These are phyloP conservation scores for Nigrospora oryzae DNA, from an alignment of 2,329 filamentous ascomycete genomes.

Conservation along the genomic window DNA sequence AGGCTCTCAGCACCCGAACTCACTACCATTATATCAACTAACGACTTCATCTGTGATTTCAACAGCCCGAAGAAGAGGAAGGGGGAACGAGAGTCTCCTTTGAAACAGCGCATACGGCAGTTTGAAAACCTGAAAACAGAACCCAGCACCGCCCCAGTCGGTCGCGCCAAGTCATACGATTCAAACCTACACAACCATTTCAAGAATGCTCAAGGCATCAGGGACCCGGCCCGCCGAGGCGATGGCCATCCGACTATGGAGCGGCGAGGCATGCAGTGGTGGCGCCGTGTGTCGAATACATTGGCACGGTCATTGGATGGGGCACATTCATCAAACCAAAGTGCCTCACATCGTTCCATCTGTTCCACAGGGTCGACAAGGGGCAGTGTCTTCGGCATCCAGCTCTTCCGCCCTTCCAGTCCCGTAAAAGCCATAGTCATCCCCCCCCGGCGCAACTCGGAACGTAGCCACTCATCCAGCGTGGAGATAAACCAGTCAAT, in stretches of 20 bases:
- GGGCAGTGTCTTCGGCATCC: constrained; percentile 13
- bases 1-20: constrained; percentile 14
- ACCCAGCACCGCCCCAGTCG: background rate
- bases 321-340: constrained; percentile 1
- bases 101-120: constrained; percentile 17
- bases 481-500: constrained; percentile 6
- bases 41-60: constrained; percentile 20
- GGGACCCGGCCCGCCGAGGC: too few relatives aligned
- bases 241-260: too few relatives aligned
- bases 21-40: constrained; percentile 17
- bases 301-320: constrained; percentile 13
- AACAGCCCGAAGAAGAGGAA: constrained; percentile 2
- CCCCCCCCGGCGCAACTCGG: background rate
- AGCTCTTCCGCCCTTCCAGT: constrained; percentile 9
- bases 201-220: background rate
- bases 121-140: constrained; percentile 15
- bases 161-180: constrained; percentile 5
- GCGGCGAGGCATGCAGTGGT: constrained; percentile 12
- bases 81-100: constrained; percentile 11
- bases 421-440: constrained; percentile 6
- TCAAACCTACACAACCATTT: background rate
- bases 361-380: background rate
- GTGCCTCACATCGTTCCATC: background rate
- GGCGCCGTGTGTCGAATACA: constrained; percentile 19
- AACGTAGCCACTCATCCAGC: constrained; percentile 2